Evolutionary conservation across 2,329 filamentous ascomycete species (phyloP).

Genomic region (Aspergillus cejpii): DNA sequence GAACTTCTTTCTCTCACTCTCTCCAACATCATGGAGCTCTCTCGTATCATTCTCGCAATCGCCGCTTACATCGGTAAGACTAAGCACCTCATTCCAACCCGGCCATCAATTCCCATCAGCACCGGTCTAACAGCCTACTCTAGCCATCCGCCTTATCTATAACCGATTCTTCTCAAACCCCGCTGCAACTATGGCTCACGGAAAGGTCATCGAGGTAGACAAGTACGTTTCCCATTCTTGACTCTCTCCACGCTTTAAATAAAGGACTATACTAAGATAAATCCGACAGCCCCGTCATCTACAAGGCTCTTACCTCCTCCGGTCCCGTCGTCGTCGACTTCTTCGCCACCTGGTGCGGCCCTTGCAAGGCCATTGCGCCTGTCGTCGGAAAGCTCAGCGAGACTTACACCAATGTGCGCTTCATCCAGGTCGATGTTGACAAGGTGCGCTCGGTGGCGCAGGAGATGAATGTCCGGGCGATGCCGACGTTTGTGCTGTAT

Average conservation of each 20-base stretch:
- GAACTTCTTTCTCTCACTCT: neutral
- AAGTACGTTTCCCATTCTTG: slow-evolving; percentile 22
- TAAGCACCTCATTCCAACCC: neutral
- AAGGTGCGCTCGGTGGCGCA: slow-evolving; percentile 45
- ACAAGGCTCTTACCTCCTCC: slow-evolving; percentile 45
- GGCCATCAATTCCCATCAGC: too few species aligned
- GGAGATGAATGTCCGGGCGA: slow-evolving; percentile 46
- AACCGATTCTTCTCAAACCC: slow-evolving; percentile 9
- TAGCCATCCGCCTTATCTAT: slow-evolving; percentile 14
- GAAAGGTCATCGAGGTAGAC: slow-evolving; percentile 34
- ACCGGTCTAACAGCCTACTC: neutral
- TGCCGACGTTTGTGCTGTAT: slow-evolving; percentile 39
- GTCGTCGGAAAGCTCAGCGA: slow-evolving; percentile 48
- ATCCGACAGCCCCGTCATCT: slow-evolving; percentile 54
- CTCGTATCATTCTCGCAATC: slow-evolving; percentile 9
- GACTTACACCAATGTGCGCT: slow-evolving; percentile 46
- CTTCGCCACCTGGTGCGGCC: slow-evolving; percentile 53
- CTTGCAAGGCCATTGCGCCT: slow-evolving; percentile 51
- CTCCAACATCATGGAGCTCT: slow-evolving; percentile 11
- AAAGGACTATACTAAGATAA: slow-evolving; percentile 1
- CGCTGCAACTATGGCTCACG: slow-evolving; percentile 27
- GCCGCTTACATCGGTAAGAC: slow-evolving; percentile 12
- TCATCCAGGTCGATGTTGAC: slow-evolving; percentile 53
- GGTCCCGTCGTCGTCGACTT: slow-evolving; percentile 50
- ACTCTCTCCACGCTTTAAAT: neutral